A percentile compares a stretch with the other conserved stretches of the same genome.
These are phyloP conservation scores for Cryptomeria japonica DNA, from an alignment of 75 land plant genomes.

Conservation along the genomic window DNA sequence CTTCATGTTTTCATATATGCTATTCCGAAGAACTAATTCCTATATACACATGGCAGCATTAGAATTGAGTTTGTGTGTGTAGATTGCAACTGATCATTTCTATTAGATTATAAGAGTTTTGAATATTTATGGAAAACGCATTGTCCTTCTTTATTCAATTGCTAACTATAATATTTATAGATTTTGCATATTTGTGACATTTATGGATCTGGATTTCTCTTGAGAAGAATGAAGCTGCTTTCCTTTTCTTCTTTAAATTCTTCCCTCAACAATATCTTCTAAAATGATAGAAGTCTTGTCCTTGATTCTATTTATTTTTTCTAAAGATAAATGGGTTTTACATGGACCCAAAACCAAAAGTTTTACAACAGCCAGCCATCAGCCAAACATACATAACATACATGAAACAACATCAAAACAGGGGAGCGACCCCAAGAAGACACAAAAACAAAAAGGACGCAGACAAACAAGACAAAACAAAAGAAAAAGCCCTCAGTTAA, in stretches of 20 bases:
- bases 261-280: neutral
- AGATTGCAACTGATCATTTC: neutral
- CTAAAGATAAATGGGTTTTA: no score
- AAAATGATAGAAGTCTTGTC: neutral
- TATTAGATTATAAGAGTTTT: neutral
- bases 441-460: no score
- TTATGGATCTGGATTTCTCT: neutral
- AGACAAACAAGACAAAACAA: no score
- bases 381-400: no score
- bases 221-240: neutral
- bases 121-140: neutral
- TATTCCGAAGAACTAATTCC: neutral
- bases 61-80: neutral
- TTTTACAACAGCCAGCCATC: no score
- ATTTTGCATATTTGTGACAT: neutral
- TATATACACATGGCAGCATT: neutral
- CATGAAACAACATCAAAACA: no score
- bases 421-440: no score
- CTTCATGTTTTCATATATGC: neutral
- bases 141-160: neutral
- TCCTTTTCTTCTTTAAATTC: neutral
- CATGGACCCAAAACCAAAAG: no score
- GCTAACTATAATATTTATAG: neutral
- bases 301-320: neutral
- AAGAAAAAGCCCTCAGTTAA: no score